Evolutionary conservation across 495 filamentous ascomycete genomes (phyloP), one percentile per base, ranked within the genome.

Genomic region (Neurospora sp.): DNA sequence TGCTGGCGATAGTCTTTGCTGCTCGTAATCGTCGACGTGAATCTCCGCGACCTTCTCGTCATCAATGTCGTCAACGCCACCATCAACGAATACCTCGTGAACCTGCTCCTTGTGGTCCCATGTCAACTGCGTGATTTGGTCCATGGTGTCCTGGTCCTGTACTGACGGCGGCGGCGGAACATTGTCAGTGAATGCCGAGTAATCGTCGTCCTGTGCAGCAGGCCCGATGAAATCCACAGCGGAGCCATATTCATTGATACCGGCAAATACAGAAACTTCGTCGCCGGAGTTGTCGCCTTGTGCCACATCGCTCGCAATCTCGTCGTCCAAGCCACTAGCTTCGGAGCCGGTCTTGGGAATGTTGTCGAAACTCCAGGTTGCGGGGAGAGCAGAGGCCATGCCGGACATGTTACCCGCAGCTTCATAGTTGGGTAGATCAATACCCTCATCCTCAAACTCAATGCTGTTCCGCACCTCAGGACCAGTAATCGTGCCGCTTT

Each of bases 11-110:
- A 38, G 69, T 37, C 40, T 20, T n/a, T 75, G 72, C 31, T 76
- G 74, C 8, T 75, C 71, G 18, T 78, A 78, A 39, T 82, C 82
- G 40, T 80, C 81, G 10, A 86, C 73, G 65, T 83, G 83, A 18
- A 86, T 86, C 75, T 86, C 84, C 9, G 83, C 78, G 6, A 84
- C 84, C 71, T 75, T 77, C 59, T 81, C 79, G 69, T 80, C 84
- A 31, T 80, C 82, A 37, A 73, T 77, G 46, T 80, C 77, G 44
- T 80, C 78, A 35, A 76, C 72, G 48, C 75, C 80, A 8, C 72
- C 53, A 39, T 76, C 76, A 2, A 72, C 77, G 6, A 80, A 78
- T 0, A 84, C 80, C 5, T 77, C 78, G 68, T 82, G 79, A 44
- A 82, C 74, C 6, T 83, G 72, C 59, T 77, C 71, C 69, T 78